Base-by-base conservation (phyloP, 2,329 filamentous ascomycete species). In the Ophiocordyceps unilateralis region DNA sequence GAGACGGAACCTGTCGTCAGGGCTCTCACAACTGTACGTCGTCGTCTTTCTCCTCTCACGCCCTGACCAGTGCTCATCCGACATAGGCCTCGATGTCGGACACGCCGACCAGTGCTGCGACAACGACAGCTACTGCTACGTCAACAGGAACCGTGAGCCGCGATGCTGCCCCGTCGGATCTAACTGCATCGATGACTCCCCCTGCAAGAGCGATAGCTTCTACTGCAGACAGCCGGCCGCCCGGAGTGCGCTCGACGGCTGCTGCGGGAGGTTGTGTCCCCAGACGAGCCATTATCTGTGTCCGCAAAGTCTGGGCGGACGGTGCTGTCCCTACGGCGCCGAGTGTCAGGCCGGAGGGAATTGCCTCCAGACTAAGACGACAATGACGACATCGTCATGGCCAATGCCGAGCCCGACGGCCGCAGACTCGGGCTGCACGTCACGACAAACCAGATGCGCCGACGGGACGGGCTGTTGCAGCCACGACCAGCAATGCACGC, bases 381-480 rank as follows among this genome's bases (percentile, higher is more conserved):
- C 53, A 1, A 46, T 54, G 2, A 26, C 44, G 6, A 53, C 55
- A n/a, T n/a, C n/a, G n/a, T n/a, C n/a, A n/a, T n/a, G n/a, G n/a
- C 3, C 1, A 5, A 32, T 12, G 3, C 28, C 4, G 23, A 58
- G 12, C 17, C 56, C 64, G 5, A 57, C 60, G 0, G 55, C 58
- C 37, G 47, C 62, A n/a, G 58, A 61, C 2, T 53, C 55, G 39
- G 64, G 63, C 3, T 74, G 70, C 52, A 64, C 66, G 1, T 62
- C 62, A 1, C 60, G 58, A 26, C 66, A 72, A 50, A 55, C 64
- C 45, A 42, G 55, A 14, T 74, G 70, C 51, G 48, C 57, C 6
- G 56, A 66, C 5, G 68, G 66, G 20, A 59, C 61, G 14, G 68
- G 70, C 11, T 77, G 73, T 53, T 77, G 73, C 52, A 54, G 62